Conservation (phyloP, 2,329 filamentous ascomycete species). For the Clonostachys solani region DNA sequence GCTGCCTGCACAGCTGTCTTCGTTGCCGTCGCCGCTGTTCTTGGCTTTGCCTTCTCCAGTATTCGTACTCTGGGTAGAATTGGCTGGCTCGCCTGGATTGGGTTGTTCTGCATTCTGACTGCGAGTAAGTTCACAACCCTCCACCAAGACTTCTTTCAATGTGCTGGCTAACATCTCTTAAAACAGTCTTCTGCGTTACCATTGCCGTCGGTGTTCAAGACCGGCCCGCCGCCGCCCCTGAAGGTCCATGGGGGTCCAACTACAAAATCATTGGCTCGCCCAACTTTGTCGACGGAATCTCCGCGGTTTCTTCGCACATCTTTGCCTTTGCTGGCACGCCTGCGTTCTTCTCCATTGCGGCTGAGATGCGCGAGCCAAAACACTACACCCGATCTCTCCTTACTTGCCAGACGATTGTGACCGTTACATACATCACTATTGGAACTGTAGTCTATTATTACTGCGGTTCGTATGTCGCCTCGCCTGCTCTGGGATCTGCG, state of each 20-base stretch:
- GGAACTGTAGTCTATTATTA: constrained; percentile 37
- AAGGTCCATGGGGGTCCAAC: constrained; percentile 14
- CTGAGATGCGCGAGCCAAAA: constrained; percentile 24
- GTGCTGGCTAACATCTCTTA: neutral
- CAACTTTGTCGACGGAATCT: constrained; percentile 18
- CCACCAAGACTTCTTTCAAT: neutral
- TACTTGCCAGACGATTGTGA: constrained; percentile 16
- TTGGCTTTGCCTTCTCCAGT: constrained; percentile 21
- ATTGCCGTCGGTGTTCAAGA: constrained; percentile 22
- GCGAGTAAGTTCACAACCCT: constrained; percentile 10
- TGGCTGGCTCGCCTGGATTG: constrained; percentile 25
- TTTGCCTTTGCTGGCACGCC: constrained; percentile 31
- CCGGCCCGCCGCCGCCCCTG: constrained; percentile 14
- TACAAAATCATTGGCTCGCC: constrained; percentile 19
- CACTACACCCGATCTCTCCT: constrained; percentile 18
- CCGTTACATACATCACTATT: constrained; percentile 22
- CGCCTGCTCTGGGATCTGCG: constrained; percentile 40
- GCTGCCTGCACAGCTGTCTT: constrained; percentile 32
- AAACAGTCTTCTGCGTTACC: constrained; percentile 16
- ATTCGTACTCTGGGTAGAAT: constrained; percentile 23
- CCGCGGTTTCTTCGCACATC: constrained; percentile 22
- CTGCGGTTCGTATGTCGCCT: constrained; percentile 39
- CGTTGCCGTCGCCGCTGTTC: constrained; percentile 23
- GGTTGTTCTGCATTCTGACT: constrained; percentile 18
- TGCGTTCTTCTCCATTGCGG: constrained; percentile 22